Conservation (phyloP, 768 basidiomycete species). For the Kwoniella newhampshirensis region DNA sequence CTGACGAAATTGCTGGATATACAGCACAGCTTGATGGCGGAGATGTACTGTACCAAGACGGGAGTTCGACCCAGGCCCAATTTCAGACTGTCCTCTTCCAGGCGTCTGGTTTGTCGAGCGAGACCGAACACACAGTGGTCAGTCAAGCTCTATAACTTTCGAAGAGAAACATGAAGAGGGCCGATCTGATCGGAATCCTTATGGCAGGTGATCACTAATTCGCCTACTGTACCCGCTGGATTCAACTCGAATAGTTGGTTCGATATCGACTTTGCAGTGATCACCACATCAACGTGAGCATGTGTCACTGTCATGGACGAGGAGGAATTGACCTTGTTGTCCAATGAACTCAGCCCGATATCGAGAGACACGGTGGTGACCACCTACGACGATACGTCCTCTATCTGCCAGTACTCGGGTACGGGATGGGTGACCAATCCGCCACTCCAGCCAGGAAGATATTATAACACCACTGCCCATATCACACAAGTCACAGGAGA, state of each 20-base stretch:
- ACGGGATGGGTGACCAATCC: slow-evolving; percentile 1
- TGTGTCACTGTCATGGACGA: background rate
- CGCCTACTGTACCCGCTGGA: slow-evolving; percentile 18
- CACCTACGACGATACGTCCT: slow-evolving; percentile 27
- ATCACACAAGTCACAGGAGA: slow-evolving; percentile 13
- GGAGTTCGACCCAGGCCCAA: background rate
- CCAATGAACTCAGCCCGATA: no score
- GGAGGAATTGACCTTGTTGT: no score
- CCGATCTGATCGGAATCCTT: slow-evolving; percentile 2
- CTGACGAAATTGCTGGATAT: no score
- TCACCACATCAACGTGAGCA: slow-evolving; percentile 24
- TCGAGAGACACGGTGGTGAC: no score
- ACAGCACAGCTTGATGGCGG: slow-evolving; percentile 20
- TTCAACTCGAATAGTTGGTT: slow-evolving; percentile 13
- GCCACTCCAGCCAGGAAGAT: background rate
- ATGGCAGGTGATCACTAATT: slow-evolving; percentile 12
- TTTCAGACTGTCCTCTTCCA: slow-evolving; percentile 19
- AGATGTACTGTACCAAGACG: slow-evolving; percentile 3
- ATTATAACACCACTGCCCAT: slow-evolving; percentile 28
- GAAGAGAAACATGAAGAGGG: background rate
- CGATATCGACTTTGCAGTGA: slow-evolving; percentile 36
- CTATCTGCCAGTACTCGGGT: slow-evolving; percentile 19
- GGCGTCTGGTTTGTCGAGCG: slow-evolving; percentile 10
- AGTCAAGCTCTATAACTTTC: background rate
- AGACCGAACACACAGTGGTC: slow-evolving; percentile 28